Conservation (phyloP, 1,139 yeast species). For the Nadsonia starkeyi-henricii region DNA sequence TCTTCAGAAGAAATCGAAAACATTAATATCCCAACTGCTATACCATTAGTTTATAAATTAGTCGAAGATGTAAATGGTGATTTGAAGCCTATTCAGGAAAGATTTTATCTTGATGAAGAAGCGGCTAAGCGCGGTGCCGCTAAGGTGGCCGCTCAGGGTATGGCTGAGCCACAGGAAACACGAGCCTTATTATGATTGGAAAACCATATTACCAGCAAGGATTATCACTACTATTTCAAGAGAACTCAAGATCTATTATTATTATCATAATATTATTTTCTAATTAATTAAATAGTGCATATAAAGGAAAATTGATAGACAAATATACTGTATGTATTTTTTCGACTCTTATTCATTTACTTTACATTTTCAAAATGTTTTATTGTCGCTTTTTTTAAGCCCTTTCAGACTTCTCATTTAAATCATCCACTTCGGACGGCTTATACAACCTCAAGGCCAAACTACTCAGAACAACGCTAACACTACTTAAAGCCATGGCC, state of each 20-base stretch:
- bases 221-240: too few relatives aligned
- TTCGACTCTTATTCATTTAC: too few relatives aligned
- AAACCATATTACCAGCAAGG: too few relatives aligned
- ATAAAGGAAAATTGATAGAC: too few relatives aligned
- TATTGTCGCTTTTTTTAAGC: too few relatives aligned
- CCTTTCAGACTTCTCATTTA: background rate
- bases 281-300: too few relatives aligned
- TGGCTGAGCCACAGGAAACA: slow-evolving; percentile 23
- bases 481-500: slow-evolving; percentile 89
- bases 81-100: slow-evolving; percentile 82
- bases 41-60: slow-evolving; percentile 91
- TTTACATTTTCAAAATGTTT: too few relatives aligned
- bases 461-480: slow-evolving; percentile 74
- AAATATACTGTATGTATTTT: too few relatives aligned
- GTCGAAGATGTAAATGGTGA: slow-evolving; percentile 36
- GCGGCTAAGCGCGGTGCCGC: slow-evolving; percentile 99
- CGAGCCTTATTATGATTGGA: background rate
- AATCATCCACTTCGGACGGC: slow-evolving; percentile 11
- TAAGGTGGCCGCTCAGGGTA: slow-evolving; percentile 95
- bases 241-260: too few relatives aligned
- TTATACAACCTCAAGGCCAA: slow-evolving; percentile 33
- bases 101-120: slow-evolving; percentile 96
- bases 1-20: slow-evolving; percentile 87
- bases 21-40: slow-evolving; percentile 96
- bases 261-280: too few relatives aligned